Evolutionary conservation across 208 protist genomes (phyloP), one percentile per base, ranked within the genome.

Genomic region (Leishmania major): DNA sequence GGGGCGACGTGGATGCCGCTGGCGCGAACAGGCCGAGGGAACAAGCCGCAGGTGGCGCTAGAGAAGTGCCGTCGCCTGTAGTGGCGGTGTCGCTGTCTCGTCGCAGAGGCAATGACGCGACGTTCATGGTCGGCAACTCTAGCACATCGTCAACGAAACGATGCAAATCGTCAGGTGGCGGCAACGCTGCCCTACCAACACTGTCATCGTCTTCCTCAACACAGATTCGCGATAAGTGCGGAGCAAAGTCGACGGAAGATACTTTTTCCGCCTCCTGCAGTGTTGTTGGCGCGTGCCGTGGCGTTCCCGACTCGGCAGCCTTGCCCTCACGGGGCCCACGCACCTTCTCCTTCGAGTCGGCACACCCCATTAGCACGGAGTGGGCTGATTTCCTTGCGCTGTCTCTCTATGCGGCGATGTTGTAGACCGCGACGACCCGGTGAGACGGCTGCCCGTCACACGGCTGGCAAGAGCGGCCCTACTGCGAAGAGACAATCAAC

Each of bases 261-360:
- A 22, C 3, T 5, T 55, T 35, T 53, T 19, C 70, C 70, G 8
- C 70, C 28, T 31, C 45, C 19, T 15, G 40, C 19, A 2, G 70
- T 74, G 10, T 35, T 37, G 3, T 4, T 13, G 43, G 35, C 31
- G n/a, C 51, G 73, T 22, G 31, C 75, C 53, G 31, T 35, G 7
- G 75, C 25, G 57, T 67, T 40, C 25, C 57, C 11, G 75, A 22
- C 57, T 67, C 40, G 75, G 5, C 57, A 11, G 25, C 53, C 2
- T 35, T 25, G 10, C 31, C 77, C n/a, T 43, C 45, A 31, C 28
- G 28, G 25, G 19, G 77, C 31, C 51, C 53, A 43, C n/a, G 11
- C 22, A 22, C 40, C 77, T 19, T 80, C 62, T 71, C 47, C 64
- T 80, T 80, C 1, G 77, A 80, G 31, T n/a, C 77, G 25, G 35